These are phyloP conservation scores for Symbiodinium natans DNA, from an alignment of 73 alveolate species.

Conservation along the genomic window DNA sequence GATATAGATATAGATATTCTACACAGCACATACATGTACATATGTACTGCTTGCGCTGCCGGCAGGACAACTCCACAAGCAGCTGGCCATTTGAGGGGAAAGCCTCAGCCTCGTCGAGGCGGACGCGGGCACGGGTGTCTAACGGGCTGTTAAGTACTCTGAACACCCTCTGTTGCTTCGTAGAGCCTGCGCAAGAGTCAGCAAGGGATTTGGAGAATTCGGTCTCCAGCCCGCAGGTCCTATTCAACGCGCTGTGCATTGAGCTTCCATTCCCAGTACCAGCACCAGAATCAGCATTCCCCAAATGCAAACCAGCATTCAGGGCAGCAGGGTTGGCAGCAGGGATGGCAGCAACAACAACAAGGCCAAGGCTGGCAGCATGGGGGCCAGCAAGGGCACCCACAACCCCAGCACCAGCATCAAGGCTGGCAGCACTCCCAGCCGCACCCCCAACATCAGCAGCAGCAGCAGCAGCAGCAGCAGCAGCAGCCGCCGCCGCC, in stretches of 20 bases:
- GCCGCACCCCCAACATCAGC: constrained; percentile 22
- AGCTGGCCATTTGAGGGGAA: neutral
- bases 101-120: neutral
- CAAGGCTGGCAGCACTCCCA: constrained; percentile 12
- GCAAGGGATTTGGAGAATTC: too few species aligned
- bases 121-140: too few species aligned
- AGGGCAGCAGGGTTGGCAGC: constrained; percentile 25
- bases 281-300: constrained; percentile 19
- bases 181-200: too few species aligned
- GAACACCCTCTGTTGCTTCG: neutral
- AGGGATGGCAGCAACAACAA: neutral
- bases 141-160: too few species aligned
- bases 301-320: neutral
- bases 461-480: constrained; percentile 18
- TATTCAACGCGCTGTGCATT: neutral
- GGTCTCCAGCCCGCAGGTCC: too few species aligned
- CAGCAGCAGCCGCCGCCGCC: constrained; percentile 6
- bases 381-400: neutral
- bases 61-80: too few species aligned
- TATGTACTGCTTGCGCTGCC: neutral
- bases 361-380: constrained; percentile 19
- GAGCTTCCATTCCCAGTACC: neutral
- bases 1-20: too few species aligned
- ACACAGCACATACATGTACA: neutral
- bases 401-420: constrained; percentile 34